Evolutionary conservation across 139 green algal genomes (phyloP).

Genomic region (Deuterostichococcus epilithicus): DNA sequence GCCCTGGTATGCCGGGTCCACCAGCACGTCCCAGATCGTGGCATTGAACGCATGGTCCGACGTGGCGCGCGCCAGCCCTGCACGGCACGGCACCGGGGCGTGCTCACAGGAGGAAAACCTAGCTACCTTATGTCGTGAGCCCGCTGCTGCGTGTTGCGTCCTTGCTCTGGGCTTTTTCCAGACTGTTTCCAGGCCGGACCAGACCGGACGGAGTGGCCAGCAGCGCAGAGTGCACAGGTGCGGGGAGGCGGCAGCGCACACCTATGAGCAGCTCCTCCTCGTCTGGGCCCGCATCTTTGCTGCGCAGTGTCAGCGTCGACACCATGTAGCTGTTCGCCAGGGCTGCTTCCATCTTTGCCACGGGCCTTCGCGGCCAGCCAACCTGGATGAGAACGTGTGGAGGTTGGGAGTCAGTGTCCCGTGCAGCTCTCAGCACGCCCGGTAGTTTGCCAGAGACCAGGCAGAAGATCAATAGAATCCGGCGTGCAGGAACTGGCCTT

Average conservation of each 20-base stretch:
- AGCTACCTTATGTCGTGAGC: no score
- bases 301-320: slow-evolving; percentile 55
- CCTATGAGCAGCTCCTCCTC: slow-evolving; percentile 8
- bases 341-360: slow-evolving; percentile 79
- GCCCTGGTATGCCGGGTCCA: slow-evolving; percentile 89
- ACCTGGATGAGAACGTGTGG: slow-evolving; percentile 52
- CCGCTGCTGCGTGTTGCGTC: no score
- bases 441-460: not conserved
- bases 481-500: slow-evolving; percentile 49
- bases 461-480: not conserved
- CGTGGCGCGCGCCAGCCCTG: slow-evolving; percentile 85
- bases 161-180: no score
- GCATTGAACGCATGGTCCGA: slow-evolving; percentile 96
- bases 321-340: slow-evolving; percentile 91
- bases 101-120: not conserved
- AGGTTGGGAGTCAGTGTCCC: not conserved
- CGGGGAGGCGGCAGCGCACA: not conserved
- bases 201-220: no score
- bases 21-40: slow-evolving; percentile 96
- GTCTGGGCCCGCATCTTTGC: not conserved
- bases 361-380: slow-evolving; percentile 78
- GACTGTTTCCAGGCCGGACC: no score
- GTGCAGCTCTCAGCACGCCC: not conserved
- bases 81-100: slow-evolving; percentile 36
- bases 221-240: no score